Conservation (phyloP, 169 alveolate species). For the Cryptosporidium sp. region DNA sequence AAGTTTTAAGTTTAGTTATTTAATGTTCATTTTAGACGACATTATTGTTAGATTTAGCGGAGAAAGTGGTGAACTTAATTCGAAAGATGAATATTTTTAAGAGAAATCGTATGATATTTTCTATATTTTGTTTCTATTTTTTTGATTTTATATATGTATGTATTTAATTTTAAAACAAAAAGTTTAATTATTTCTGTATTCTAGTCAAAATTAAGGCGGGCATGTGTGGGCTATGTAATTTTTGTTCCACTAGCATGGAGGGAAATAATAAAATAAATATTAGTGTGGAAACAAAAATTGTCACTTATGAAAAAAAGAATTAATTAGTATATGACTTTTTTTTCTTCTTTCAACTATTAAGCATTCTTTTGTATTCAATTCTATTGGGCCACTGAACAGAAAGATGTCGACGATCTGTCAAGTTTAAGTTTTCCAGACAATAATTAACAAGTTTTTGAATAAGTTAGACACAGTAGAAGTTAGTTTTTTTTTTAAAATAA, state of each 20-base stretch:
- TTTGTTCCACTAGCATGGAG: constrained; percentile 12
- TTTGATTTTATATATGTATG: not conserved
- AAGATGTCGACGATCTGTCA: not conserved
- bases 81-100: not conserved
- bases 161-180: not conserved
- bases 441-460: not conserved
- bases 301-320: not conserved
- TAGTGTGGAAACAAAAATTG: constrained; percentile 16
- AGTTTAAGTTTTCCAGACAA: not conserved
- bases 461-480: not conserved
- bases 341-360: not conserved
- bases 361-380: not conserved
- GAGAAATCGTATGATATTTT: not conserved
- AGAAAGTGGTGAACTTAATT: not conserved
- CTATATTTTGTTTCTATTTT: not conserved
- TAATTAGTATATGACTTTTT: not conserved
- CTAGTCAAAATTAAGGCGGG: not conserved
- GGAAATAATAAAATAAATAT: constrained; percentile 2
- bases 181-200: not conserved
- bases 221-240: constrained; percentile 1
- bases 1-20: not conserved
- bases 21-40: not conserved
- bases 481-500: not conserved
- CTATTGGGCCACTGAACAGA: not conserved
- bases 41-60: not conserved